These are phyloP conservation scores for Yamadazyma insecticola DNA, from an alignment of 805 yeast species.

Conservation along the genomic window DNA sequence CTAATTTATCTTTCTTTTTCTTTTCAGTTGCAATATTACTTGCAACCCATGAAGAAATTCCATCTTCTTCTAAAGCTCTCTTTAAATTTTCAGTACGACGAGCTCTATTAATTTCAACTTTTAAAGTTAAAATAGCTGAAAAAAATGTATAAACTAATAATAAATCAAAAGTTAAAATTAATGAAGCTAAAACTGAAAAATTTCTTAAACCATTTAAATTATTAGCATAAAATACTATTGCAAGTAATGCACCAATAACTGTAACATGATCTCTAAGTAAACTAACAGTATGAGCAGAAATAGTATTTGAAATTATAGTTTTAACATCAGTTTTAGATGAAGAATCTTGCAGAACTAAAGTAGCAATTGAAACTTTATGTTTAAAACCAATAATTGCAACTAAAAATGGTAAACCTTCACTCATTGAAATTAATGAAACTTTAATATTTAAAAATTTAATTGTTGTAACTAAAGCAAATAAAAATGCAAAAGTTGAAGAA, in stretches of 20 bases:
- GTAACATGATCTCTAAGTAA: constrained; percentile 72
- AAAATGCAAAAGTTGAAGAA: constrained; percentile 77
- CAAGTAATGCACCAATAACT: constrained; percentile 64
- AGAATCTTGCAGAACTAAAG: constrained; percentile 46
- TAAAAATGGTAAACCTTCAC: constrained; percentile 91
- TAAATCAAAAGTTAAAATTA: constrained; percentile 67
- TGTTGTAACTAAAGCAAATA: constrained; percentile 65
- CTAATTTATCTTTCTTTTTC: constrained; percentile 25
- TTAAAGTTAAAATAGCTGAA: constrained; percentile 78
- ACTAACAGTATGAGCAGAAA: constrained; percentile 41
- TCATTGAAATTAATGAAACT: constrained; percentile 67
- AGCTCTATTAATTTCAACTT: constrained; percentile 82
- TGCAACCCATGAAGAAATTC: constrained; percentile 72
- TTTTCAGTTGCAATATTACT: constrained; percentile 53
- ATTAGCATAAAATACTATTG: constrained; percentile 61
- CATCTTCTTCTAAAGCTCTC: constrained; percentile 88
- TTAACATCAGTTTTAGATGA: constrained; percentile 37
- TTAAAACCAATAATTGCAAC: constrained; percentile 91
- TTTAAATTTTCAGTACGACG: constrained; percentile 75
- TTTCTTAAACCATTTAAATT: constrained; percentile 71
- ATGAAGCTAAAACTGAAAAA: constrained; percentile 72
- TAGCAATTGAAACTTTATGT: constrained; percentile 71
- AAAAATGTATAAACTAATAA: constrained; percentile 74
- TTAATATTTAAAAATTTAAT: constrained; percentile 51
- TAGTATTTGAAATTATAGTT: constrained; percentile 39